phyloP scores from a whole-genome alignment of 2,329 filamentous ascomycete species.

The Penicillium sp. region DNA sequence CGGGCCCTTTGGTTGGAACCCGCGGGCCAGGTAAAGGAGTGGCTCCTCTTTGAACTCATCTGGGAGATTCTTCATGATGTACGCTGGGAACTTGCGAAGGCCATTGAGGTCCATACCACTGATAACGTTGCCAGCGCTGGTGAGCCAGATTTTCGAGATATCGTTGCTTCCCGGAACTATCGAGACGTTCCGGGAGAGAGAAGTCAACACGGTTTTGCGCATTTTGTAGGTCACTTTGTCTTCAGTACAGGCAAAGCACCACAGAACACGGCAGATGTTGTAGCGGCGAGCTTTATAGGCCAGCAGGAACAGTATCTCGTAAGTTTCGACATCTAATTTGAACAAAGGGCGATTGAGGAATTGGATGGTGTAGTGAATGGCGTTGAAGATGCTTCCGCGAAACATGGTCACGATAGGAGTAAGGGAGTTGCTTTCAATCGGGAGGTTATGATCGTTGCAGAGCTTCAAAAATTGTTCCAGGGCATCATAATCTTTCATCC shows the following conservation, averaged over 20 bases:
- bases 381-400: constrained; percentile 22
- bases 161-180: constrained; percentile 7
- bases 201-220: constrained; percentile 30
- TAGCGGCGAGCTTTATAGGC: constrained; percentile 39
- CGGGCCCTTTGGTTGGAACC: constrained; percentile 15
- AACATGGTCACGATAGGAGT: constrained; percentile 30
- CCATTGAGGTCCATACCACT: constrained; percentile 29
- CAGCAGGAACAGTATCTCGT: constrained; percentile 42
- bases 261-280: constrained; percentile 48
- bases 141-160: constrained; percentile 19
- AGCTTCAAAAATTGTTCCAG: constrained; percentile 31
- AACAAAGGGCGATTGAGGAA: constrained; percentile 20
- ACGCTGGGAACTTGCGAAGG: constrained; percentile 3
- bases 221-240: constrained; percentile 34
- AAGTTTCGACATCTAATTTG: constrained; percentile 24
- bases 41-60: constrained; percentile 27
- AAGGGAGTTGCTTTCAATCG: constrained; percentile 28
- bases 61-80: constrained; percentile 21
- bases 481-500: constrained; percentile 25
- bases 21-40: constrained; percentile 23
- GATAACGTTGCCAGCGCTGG: constrained; percentile 34
- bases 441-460: constrained; percentile 29
- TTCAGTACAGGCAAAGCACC: constrained; percentile 48
- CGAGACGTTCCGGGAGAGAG: constrained; percentile 28
- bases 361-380: constrained; percentile 23